Conservation (phyloP, 129 eudicot genomes). For the Arctium minus region DNA sequence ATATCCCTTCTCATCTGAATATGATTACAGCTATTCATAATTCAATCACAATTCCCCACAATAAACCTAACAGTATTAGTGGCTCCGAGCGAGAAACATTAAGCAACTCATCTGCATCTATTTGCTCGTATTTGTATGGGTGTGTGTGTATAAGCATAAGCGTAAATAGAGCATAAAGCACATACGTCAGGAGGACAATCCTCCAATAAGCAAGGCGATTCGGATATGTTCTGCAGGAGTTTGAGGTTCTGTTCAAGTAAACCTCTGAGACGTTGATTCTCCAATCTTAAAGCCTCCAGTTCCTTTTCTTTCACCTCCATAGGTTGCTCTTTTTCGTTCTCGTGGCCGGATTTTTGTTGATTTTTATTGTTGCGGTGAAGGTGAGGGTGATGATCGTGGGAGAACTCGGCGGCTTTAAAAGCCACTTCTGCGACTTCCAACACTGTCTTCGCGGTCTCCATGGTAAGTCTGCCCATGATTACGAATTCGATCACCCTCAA, state of each 20-base stretch:
- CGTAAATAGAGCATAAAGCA: background rate
- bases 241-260: slow-evolving; percentile 70
- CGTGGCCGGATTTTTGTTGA: slow-evolving; percentile 7
- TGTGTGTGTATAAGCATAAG: background rate
- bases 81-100: background rate
- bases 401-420: slow-evolving; percentile 65
- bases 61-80: background rate
- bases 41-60: background rate
- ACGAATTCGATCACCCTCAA: background rate
- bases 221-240: slow-evolving; percentile 58
- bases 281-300: slow-evolving; percentile 45
- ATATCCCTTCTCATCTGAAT: background rate
- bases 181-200: slow-evolving; percentile 91
- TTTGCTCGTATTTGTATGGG: background rate
- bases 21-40: background rate
- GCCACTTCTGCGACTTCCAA: slow-evolving; percentile 88
- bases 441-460: slow-evolving; percentile 86
- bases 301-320: slow-evolving; percentile 26
- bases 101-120: background rate
- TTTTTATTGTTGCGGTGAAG: slow-evolving; percentile 15
- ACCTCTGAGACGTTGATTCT: slow-evolving; percentile 63
- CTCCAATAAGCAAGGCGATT: slow-evolving; percentile 51
- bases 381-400: slow-evolving; percentile 51
- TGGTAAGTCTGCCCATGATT: slow-evolving; percentile 21
- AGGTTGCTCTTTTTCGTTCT: slow-evolving; percentile 27